Evolutionary conservation across 2,329 filamentous ascomycete genomes (phyloP), one percentile per base, ranked within the genome.

Genomic region (Leptographium wingfieldii): DNA sequence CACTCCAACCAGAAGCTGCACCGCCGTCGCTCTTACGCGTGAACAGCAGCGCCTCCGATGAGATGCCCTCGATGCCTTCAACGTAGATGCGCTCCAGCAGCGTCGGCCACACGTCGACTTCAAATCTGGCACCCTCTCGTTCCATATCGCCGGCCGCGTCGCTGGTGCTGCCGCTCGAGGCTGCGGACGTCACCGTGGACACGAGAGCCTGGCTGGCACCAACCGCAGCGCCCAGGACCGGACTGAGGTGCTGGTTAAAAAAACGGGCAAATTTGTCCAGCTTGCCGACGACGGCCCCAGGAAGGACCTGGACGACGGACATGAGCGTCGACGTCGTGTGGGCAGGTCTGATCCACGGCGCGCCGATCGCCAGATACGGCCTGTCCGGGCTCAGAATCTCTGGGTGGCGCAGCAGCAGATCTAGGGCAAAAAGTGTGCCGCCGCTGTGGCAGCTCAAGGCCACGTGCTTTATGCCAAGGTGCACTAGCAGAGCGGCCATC

Each of bases 381-480:
- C 49, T 55, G 9, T 64, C 9, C 0, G 69, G 68, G 46, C 65
- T 57, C 29, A 70, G 65, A 35, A 71, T 49, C 55, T 67, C 59
- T 5, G 68, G 69, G 40, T 68, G 66, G 58, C 68, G 66, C 19
- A 71, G 63, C 19, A 69, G n/a, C 22, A 68, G 48, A 61, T 71
- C 68, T 40, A 72, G 64, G 7, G 67, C 69, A 61, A 66, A 71
- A 55, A 72, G 43, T 33, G 66, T 65, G 27, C 70, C 71, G 60
- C 65, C 68, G 60, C 68, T 71, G 31, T 71, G 70, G 51, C 66
- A 65, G 51, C 59, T 67, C 11, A 70, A 16, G 2, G 65, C 67
- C 12, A 71, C 66, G 58, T 71, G 66, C 5, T 53, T 57, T 43
- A 74, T 68, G 25, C 49, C 55, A 7, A 75, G 68, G 56, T 72